These are phyloP conservation scores for Thelonectria blattea DNA, from an alignment of 2,329 filamentous ascomycete genomes.

Conservation along the genomic window DNA sequence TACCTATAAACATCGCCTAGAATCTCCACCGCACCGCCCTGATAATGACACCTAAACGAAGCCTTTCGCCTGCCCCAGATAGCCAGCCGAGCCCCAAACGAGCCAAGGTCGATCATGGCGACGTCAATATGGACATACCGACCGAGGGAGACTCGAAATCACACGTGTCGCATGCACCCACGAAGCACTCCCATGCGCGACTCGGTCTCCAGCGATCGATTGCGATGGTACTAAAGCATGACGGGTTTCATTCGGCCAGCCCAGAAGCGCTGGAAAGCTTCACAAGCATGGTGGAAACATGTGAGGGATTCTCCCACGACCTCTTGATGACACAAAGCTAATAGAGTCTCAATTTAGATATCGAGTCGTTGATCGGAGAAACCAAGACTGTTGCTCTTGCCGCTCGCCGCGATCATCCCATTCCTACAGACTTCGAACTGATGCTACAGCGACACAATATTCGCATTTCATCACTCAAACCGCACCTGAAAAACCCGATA, in stretches of 20 bases:
- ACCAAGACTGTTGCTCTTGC: conserved; percentile 54
- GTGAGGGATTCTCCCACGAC: conserved; percentile 47
- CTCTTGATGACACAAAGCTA: neutral
- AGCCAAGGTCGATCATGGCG: conserved; percentile 21
- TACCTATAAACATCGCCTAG: neutral
- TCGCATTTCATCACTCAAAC: conserved; percentile 56
- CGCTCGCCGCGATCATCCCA: conserved; percentile 58
- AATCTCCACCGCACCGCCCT: conserved; percentile 3
- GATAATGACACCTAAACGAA: conserved; percentile 48
- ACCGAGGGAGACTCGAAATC: conserved; percentile 28
- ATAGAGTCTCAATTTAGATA: conserved; percentile 46
- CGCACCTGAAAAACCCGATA: conserved; percentile 62
- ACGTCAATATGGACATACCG: conserved; percentile 7
- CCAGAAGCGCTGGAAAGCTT: conserved; percentile 66
- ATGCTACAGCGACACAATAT: conserved; percentile 59
- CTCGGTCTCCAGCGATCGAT: conserved; percentile 60
- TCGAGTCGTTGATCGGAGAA: conserved; percentile 55
- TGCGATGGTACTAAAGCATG: conserved; percentile 59
- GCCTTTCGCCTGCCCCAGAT: conserved; percentile 39
- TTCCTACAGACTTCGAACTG: conserved; percentile 64
- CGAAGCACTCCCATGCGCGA: conserved; percentile 43
- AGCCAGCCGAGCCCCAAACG: conserved; percentile 42
- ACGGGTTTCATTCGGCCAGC: conserved; percentile 63
- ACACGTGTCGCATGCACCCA: conserved; percentile 34
- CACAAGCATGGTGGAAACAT: conserved; percentile 60